Percentiles rank a stretch among this genome's conserved stretches.
Conservation (phyloP, 345 rosid genomes). For the Brassica carinata region DNA sequence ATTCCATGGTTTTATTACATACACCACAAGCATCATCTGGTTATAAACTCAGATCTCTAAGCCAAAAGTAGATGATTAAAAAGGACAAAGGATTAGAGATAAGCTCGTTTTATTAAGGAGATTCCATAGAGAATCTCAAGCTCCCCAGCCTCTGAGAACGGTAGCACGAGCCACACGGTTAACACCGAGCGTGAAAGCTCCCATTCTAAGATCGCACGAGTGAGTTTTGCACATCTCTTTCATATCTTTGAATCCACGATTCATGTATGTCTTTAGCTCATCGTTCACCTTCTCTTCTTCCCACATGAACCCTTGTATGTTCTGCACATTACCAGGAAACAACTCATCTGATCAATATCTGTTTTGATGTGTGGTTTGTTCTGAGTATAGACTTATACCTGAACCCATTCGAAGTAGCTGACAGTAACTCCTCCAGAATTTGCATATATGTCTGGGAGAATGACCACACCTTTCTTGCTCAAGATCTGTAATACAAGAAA, state of each 20-base stretch:
- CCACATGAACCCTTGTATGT: slow-evolving; percentile 99
- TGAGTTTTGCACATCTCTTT: slow-evolving; percentile 92
- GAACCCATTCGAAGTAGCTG: slow-evolving; percentile 99
- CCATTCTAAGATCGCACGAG: slow-evolving; percentile 90
- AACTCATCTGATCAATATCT: too few relatives aligned
- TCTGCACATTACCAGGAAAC: slow-evolving; percentile 53
- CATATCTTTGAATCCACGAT: slow-evolving; percentile 67
- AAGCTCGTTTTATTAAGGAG: slow-evolving; percentile 22
- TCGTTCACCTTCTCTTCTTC: slow-evolving; percentile 89
- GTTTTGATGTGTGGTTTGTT: too few relatives aligned
- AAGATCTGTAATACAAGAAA: slow-evolving; percentile 55
- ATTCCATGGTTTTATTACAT: neutral
- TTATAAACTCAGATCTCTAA: slow-evolving; percentile 13
- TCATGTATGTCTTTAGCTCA: slow-evolving; percentile 85
- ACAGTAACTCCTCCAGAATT: slow-evolving; percentile 98
- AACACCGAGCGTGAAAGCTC: slow-evolving; percentile 95
- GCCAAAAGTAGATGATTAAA: neutral
- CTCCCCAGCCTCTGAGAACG: slow-evolving; percentile 91
- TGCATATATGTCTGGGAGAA: slow-evolving; percentile 93
- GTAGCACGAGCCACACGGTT: slow-evolving; percentile 96
- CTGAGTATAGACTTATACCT: slow-evolving; percentile 61
- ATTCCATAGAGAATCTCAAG: slow-evolving; percentile 48
- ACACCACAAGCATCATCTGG: slow-evolving; percentile 27
- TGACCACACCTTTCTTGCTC: slow-evolving; percentile 87
- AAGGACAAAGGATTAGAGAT: neutral